Evolutionary conservation across 352 stramenopile species (phyloP).

Genomic region (Phytophthora meadii): DNA sequence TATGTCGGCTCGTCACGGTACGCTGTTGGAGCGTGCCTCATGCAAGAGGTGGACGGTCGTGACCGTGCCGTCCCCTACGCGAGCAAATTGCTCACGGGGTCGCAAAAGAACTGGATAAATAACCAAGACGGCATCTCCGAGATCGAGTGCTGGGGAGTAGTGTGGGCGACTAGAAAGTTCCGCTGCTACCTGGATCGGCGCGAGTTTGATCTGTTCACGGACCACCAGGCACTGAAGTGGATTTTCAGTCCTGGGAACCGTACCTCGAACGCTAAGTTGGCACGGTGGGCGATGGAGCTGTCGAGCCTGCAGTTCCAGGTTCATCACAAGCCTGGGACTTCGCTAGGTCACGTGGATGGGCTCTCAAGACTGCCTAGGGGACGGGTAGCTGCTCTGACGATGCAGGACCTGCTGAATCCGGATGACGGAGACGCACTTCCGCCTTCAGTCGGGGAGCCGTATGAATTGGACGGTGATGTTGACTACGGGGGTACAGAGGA

Average conservation of each 20-base stretch:
- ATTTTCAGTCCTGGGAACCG: background rate
- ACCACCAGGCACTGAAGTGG: background rate
- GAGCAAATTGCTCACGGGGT: background rate
- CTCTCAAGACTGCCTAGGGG: background rate
- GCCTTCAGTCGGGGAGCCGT: no score
- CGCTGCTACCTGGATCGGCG: background rate
- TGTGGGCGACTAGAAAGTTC: background rate
- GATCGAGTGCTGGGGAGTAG: constrained; percentile 8
- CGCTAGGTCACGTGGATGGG: background rate
- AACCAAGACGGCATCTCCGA: background rate
- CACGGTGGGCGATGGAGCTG: background rate
- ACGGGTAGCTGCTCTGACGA: background rate
- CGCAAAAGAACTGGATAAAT: constrained; percentile 2
- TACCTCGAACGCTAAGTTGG: background rate
- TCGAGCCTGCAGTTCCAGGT: background rate
- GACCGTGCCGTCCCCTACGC: constrained; percentile 1
- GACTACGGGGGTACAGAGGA: no score
- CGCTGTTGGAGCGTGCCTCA: background rate
- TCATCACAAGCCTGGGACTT: background rate
- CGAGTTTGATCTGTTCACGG: background rate
- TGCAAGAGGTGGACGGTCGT: constrained; percentile 5
- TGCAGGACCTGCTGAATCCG: background rate
- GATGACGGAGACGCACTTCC: background rate
- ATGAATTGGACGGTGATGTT: no score
- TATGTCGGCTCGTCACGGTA: constrained; percentile 11